These are phyloP conservation scores for Astathelohania contejeani DNA, from an alignment of 371 early-diverging fungal genomes.

Conservation along the genomic window DNA sequence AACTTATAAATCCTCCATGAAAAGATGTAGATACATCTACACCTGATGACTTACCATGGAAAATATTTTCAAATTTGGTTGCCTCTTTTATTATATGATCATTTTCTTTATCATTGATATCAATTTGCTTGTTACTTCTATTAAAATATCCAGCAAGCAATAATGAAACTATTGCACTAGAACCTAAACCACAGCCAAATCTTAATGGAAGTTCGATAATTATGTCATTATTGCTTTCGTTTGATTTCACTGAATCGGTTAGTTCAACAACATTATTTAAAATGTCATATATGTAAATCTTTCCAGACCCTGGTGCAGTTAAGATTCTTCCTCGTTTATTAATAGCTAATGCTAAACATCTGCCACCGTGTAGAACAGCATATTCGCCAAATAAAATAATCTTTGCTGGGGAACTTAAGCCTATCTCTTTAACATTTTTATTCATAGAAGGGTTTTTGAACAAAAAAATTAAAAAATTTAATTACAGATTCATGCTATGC, in stretches of 20 bases:
- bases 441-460: constrained; percentile 1
- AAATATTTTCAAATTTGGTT: constrained; percentile 12
- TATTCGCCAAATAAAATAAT: constrained; percentile 35
- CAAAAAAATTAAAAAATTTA: background rate
- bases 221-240: background rate
- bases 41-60: constrained; percentile 32
- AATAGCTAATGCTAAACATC: constrained; percentile 20
- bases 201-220: constrained; percentile 1
- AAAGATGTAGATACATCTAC: constrained; percentile 10
- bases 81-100: background rate
- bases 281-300: background rate
- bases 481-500: too few species aligned
- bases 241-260: background rate
- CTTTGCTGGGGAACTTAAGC: constrained; percentile 13
- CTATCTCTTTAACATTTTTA: background rate
- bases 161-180: constrained; percentile 22
- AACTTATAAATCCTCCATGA: constrained; percentile 19
- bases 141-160: constrained; percentile 8
- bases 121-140: too few species aligned
- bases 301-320: background rate
- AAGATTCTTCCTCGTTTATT: constrained; percentile 1
- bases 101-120: background rate
- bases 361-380: constrained; percentile 18
- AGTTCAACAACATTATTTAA: constrained; percentile 2
- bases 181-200: constrained; percentile 27